Evolutionary conservation across 2,329 filamentous ascomycete species (phyloP).

Genomic region (Diaporthe helianthi): DNA sequence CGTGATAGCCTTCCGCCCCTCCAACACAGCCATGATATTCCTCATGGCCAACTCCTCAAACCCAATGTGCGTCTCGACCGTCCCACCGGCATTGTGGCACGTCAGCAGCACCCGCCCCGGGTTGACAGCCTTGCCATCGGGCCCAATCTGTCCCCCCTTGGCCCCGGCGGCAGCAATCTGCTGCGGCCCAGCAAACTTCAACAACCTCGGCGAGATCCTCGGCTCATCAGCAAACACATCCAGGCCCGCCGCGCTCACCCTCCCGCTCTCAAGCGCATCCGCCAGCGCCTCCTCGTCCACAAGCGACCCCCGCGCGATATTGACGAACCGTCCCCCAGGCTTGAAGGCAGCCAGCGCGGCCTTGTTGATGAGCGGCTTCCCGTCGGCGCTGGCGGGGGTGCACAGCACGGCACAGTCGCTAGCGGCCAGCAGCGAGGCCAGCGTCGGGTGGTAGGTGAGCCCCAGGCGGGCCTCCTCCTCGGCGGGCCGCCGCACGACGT

Average conservation of each 20-base stretch:
- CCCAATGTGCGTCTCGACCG: slow-evolving; percentile 69
- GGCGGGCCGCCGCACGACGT: slow-evolving; percentile 58
- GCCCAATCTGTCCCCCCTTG: background rate
- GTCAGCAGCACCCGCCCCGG: slow-evolving; percentile 62
- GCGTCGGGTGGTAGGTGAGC: slow-evolving; percentile 57
- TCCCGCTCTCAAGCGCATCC: slow-evolving; percentile 60
- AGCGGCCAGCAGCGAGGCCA: slow-evolving; percentile 58
- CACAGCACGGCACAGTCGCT: slow-evolving; percentile 70
- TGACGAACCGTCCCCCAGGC: slow-evolving; percentile 65
- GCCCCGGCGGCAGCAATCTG: background rate
- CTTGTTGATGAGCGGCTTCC: slow-evolving; percentile 55
- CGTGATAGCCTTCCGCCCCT: slow-evolving; percentile 59
- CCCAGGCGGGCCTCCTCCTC: slow-evolving; percentile 49
- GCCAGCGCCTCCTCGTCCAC: slow-evolving; percentile 71
- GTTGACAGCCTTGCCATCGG: background rate
- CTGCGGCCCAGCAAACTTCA: slow-evolving; percentile 45
- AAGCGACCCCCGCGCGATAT: slow-evolving; percentile 69
- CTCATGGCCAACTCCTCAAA: slow-evolving; percentile 73
- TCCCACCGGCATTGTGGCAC: slow-evolving; percentile 73
- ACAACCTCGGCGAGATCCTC: slow-evolving; percentile 54
- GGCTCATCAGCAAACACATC: slow-evolving; percentile 72
- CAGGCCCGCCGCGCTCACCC: slow-evolving; percentile 61
- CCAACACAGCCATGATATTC: slow-evolving; percentile 68
- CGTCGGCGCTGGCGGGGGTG: slow-evolving; percentile 58
- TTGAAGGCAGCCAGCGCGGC: slow-evolving; percentile 59